Evolutionary conservation across 208 protist species (phyloP).

Genomic region (Porcisia hertigi): DNA sequence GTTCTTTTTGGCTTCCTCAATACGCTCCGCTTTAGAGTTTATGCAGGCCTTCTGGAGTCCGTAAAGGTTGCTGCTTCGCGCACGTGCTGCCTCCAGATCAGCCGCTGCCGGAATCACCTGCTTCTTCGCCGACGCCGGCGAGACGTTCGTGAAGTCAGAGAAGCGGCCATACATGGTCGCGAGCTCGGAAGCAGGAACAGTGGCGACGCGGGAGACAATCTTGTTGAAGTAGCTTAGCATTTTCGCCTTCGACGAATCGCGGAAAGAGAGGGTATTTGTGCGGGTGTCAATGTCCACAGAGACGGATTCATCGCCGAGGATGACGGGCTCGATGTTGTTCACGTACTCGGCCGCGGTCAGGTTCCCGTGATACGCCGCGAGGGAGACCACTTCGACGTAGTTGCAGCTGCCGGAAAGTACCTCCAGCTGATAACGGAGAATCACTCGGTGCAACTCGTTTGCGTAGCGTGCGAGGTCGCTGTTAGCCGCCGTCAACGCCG

Average conservation of each 20-base stretch:
- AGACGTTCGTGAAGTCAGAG: constrained; percentile 22
- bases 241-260: constrained; percentile 62
- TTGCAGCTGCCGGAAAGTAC: constrained; percentile 47
- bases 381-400: constrained; percentile 42
- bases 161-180: constrained; percentile 22
- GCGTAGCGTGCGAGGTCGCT: constrained; percentile 27
- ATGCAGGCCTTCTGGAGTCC: constrained; percentile 47
- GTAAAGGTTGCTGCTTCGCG: constrained; percentile 43
- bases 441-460: constrained; percentile 33
- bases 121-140: constrained; percentile 19
- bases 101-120: constrained; percentile 27
- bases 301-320: constrained; percentile 60
- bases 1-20: constrained; percentile 36
- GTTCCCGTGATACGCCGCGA: constrained; percentile 39
- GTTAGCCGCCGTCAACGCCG: constrained; percentile 24
- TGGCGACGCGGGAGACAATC: constrained; percentile 31
- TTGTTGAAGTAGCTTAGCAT: constrained; percentile 52
- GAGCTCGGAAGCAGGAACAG: constrained; percentile 27
- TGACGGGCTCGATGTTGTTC: constrained; percentile 57
- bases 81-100: constrained; percentile 44
- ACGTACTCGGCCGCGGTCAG: constrained; percentile 61
- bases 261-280: constrained; percentile 62
- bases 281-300: constrained; percentile 76
- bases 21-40: constrained; percentile 36
- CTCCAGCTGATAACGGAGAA: constrained; percentile 69